These are phyloP conservation scores for Cutaneotrichosporon mucoides DNA, from an alignment of 1,284 basidiomycete species.

Conservation along the genomic window DNA sequence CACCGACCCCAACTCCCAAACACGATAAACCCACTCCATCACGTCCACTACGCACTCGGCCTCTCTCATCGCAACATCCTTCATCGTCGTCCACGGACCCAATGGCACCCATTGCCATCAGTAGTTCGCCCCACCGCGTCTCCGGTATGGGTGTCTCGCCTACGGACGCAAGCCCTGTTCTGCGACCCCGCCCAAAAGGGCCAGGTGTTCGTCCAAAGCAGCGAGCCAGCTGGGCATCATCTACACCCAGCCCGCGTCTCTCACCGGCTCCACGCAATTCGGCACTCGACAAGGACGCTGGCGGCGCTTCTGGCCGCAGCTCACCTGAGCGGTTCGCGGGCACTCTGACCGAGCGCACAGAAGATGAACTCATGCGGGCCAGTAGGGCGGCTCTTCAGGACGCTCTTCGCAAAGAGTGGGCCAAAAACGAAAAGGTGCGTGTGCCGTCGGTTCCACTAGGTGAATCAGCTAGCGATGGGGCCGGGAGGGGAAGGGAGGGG, in stretches of 20 bases:
- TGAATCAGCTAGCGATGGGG: too few relatives aligned
- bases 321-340: conserved; percentile 13
- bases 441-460: background rate
- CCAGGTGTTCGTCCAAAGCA: conserved; percentile 14
- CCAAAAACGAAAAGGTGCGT: conserved; percentile 34
- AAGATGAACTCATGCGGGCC: conserved; percentile 30
- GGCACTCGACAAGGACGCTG: background rate
- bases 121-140: background rate
- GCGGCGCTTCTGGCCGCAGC: background rate
- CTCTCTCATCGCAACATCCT: too few relatives aligned
- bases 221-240: conserved; percentile 2
- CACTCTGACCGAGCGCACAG: conserved; percentile 29
- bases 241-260: background rate
- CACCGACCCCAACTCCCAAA: background rate
- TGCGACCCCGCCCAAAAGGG: conserved; percentile 9
- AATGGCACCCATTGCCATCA: background rate
- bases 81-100: background rate
- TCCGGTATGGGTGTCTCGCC: conserved; percentile 8
- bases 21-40: background rate
- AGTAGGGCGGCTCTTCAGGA: conserved; percentile 29
- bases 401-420: conserved; percentile 35
- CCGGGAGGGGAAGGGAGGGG: too few relatives aligned
- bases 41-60: background rate
- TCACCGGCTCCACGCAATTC: background rate
- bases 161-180: conserved; percentile 3